These are phyloP conservation scores for Epichloe typhina DNA, from an alignment of 2,329 filamentous ascomycete species.

Conservation along the genomic window DNA sequence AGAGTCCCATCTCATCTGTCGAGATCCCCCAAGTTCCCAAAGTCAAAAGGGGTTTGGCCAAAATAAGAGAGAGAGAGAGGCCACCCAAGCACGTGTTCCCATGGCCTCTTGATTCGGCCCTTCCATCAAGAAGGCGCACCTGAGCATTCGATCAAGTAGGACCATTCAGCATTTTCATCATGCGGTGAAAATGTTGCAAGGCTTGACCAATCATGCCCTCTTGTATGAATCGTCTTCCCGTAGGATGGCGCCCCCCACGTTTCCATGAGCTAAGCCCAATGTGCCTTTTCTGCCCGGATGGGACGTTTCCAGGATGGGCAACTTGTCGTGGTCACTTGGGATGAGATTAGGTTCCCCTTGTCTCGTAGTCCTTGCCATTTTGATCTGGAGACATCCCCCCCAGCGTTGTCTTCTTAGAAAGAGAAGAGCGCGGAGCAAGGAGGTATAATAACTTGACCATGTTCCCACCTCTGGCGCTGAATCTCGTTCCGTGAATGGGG, in stretches of 20 bases:
- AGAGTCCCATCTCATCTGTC: too few relatives aligned
- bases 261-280: neutral
- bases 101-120: constrained; percentile 7
- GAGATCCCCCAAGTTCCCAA: neutral
- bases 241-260: neutral
- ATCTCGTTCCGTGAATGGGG: neutral
- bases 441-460: constrained; percentile 1
- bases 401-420: too few relatives aligned
- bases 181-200: neutral
- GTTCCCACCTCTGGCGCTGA: neutral
- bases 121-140: constrained; percentile 4
- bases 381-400: neutral
- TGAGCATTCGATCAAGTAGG: neutral
- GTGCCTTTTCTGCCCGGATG: constrained; percentile 1
- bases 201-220: neutral
- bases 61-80: too few relatives aligned
- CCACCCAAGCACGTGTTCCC: neutral
- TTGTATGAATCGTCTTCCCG: neutral
- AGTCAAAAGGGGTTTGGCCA: neutral
- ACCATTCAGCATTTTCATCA: neutral
- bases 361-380: neutral
- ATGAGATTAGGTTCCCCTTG: neutral
- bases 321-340: constrained; percentile 2
- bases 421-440: neutral
- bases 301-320: neutral